A percentile compares a stretch with the other conserved stretches of the same genome.
Conservation (phyloP, 805 yeast genomes). For the Lachancea fermentati region DNA sequence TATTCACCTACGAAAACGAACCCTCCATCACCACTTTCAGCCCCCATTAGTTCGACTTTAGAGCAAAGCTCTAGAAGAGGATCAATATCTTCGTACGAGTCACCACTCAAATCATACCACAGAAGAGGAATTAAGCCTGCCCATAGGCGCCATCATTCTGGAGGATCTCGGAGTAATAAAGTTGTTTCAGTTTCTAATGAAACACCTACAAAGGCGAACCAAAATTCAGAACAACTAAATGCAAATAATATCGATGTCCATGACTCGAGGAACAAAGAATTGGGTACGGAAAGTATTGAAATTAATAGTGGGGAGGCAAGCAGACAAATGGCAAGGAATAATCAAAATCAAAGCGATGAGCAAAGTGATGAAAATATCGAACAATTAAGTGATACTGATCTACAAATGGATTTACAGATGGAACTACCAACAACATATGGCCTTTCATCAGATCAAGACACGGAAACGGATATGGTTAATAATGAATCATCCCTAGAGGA, state of each 20-base stretch:
- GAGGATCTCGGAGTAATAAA: background rate
- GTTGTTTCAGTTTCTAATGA: background rate
- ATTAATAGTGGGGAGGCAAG: too few species aligned
- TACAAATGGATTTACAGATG: background rate
- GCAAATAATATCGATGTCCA: too few species aligned
- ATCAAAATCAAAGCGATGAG: too few species aligned
- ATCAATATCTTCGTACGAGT: constrained; percentile 7
- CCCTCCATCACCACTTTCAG: constrained; percentile 9
- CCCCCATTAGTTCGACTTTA: constrained; percentile 3
- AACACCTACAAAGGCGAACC: background rate
- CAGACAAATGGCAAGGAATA: too few species aligned
- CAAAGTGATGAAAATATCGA: background rate
- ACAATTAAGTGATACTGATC: background rate
- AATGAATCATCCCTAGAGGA: background rate
- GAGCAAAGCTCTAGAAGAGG: constrained; percentile 5
- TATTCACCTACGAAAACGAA: constrained; percentile 4
- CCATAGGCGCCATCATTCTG: background rate
- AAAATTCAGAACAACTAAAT: background rate
- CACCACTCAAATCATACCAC: constrained; percentile 6
- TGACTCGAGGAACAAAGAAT: too few species aligned
- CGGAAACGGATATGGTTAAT: background rate
- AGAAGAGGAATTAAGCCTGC: constrained; percentile 2
- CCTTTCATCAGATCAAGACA: too few species aligned
- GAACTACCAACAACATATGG: background rate
- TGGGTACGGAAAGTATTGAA: too few species aligned